These are phyloP conservation scores for Alternaria metachromatica DNA, from an alignment of 2,329 filamentous ascomycete species.

Conservation along the genomic window DNA sequence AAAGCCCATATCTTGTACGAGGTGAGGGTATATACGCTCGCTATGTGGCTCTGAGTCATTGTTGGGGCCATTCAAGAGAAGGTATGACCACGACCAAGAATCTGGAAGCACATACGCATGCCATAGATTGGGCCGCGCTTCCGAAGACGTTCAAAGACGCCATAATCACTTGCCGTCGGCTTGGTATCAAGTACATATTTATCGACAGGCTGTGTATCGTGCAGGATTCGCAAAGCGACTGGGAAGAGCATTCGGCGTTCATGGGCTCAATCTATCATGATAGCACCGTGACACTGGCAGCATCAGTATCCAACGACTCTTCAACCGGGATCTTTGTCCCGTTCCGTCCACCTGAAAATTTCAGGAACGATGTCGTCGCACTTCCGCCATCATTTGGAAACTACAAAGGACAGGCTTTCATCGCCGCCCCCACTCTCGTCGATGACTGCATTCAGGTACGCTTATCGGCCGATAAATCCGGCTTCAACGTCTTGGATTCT, in stretches of 20 bases:
- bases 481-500: not conserved
- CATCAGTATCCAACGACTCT: not conserved
- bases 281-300: not conserved
- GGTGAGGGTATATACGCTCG: not conserved
- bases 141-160: not conserved
- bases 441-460: too few relatives aligned
- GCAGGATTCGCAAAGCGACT: not conserved
- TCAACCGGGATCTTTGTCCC: not conserved
- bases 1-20: not conserved
- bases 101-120: not conserved
- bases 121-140: not conserved
- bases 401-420: not conserved
- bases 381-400: not conserved
- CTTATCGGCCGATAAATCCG: too few relatives aligned
- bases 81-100: not conserved
- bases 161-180: not conserved
- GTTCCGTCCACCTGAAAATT: not conserved
- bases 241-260: not conserved
- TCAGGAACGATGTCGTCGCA: not conserved
- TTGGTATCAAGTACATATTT: not conserved
- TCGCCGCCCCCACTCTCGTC: not conserved
- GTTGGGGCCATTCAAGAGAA: not conserved
- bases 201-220: not conserved
- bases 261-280: not conserved
- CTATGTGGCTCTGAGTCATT: not conserved